Percentiles rank a stretch among this genome's conserved stretches.
Conservation (phyloP, 495 filamentous ascomycete species). For the Tuber umbilicatum region DNA sequence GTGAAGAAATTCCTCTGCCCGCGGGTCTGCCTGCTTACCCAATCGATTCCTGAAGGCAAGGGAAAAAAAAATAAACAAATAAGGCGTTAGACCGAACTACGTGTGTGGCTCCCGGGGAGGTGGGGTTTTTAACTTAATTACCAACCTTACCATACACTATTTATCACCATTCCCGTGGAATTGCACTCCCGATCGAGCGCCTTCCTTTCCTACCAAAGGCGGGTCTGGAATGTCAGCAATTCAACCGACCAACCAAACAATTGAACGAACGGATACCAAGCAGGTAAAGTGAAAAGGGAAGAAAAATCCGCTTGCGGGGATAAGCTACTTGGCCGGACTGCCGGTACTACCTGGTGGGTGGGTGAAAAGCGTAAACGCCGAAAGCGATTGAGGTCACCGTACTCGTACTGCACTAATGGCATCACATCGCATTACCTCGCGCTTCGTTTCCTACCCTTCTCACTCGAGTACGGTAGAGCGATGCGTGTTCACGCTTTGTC, state of each 20-base stretch:
- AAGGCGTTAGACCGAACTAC: not conserved
- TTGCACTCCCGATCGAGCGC: not conserved
- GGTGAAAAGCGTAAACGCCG: not conserved
- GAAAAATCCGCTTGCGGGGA: not conserved
- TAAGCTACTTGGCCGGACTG: not conserved
- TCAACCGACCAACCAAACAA: not conserved
- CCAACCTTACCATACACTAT: not conserved
- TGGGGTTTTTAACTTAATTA: conserved; percentile 6
- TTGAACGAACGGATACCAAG: not conserved
- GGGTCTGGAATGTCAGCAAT: not conserved
- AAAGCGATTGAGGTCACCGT: not conserved
- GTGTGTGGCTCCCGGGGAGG: not conserved
- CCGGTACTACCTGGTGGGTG: not conserved
- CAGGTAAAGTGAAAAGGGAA: not conserved
- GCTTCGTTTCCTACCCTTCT: not conserved
- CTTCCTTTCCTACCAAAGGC: not conserved
- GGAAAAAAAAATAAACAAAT: not conserved
- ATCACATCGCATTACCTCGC: not conserved
- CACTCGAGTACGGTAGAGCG: not conserved
- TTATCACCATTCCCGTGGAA: not conserved
- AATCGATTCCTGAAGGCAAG: conserved; percentile 9
- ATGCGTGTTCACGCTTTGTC: not conserved
- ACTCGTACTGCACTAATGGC: not conserved
- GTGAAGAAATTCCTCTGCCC: not conserved
- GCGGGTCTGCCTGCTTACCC: conserved; percentile 3